Conservation (phyloP, 2,329 filamentous ascomycete species). For the Pyricularia pennisetigena region DNA sequence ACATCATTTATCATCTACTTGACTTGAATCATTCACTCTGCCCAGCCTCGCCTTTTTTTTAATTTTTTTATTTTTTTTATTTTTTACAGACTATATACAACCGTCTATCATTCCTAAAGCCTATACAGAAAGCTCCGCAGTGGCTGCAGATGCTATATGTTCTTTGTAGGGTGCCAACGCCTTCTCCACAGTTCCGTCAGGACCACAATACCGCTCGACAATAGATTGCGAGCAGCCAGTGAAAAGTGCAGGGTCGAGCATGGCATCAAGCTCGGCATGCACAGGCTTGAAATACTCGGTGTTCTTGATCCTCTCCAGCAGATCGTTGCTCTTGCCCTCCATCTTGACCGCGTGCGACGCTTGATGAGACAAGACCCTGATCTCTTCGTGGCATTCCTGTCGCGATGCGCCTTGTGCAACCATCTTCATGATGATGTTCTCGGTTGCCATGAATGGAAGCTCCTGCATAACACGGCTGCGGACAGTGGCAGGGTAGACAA, state of each 20-base stretch:
- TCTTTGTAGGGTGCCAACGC: constrained; percentile 25
- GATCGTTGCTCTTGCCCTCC: constrained; percentile 63
- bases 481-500: constrained; percentile 70
- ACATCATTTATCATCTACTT: neutral
- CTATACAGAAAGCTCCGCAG: constrained; percentile 28
- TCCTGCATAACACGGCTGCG: constrained; percentile 58
- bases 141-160: constrained; percentile 22
- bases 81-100: neutral
- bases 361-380: constrained; percentile 72
- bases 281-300: constrained; percentile 69
- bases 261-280: constrained; percentile 39
- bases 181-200: constrained; percentile 26
- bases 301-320: constrained; percentile 66
- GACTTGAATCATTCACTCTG: neutral
- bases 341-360: constrained; percentile 44
- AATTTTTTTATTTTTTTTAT: neutral
- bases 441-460: constrained; percentile 77
- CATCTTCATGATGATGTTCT: constrained; percentile 57
- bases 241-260: constrained; percentile 14
- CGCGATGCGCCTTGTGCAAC: constrained; percentile 60
- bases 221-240: constrained; percentile 33
- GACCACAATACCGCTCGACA: constrained; percentile 33
- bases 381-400: constrained; percentile 80
- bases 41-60: neutral
- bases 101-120: neutral